These are phyloP conservation scores for Lentinula lateritia DNA, from an alignment of 768 basidiomycete species.

Conservation along the genomic window DNA sequence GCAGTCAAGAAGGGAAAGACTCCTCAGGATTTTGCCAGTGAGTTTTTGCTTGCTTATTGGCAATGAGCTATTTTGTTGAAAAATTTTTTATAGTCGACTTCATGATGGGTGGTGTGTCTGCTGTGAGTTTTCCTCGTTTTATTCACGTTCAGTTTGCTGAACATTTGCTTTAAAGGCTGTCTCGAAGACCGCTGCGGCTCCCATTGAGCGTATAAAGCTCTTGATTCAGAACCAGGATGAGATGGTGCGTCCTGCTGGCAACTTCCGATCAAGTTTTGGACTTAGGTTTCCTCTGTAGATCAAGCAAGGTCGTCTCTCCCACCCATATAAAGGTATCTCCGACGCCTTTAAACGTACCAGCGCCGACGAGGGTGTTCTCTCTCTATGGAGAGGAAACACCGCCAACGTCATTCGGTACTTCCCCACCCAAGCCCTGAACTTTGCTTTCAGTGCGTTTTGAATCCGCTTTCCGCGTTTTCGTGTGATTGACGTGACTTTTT, in stretches of 20 bases:
- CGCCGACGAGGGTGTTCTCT: constrained; percentile 71
- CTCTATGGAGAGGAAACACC: constrained; percentile 86
- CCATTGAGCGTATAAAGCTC: constrained; percentile 87
- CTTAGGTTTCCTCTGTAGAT: constrained; percentile 38
- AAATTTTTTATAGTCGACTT: constrained; percentile 47
- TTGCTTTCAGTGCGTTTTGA: constrained; percentile 71
- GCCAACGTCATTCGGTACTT: constrained; percentile 93
- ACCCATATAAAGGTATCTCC: constrained; percentile 76
- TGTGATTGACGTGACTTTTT: not conserved
- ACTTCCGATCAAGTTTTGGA: not conserved
- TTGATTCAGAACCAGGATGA: constrained; percentile 85
- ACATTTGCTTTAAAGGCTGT: constrained; percentile 48
- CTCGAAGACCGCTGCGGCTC: constrained; percentile 83
- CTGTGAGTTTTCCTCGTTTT: constrained; percentile 30
- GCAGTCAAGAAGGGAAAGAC: constrained; percentile 43
- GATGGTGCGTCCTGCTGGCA: constrained; percentile 44
- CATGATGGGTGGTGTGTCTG: constrained; percentile 72
- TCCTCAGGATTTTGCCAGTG: constrained; percentile 68
- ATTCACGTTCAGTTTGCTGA: not conserved
- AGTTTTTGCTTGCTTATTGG: constrained; percentile 14
- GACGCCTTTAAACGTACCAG: constrained; percentile 78
- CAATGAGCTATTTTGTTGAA: not conserved
- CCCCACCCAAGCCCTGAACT: constrained; percentile 88
- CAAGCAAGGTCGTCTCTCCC: constrained; percentile 78
- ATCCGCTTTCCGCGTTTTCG: not conserved